Base-by-base conservation (phyloP, 768 basidiomycete genomes). In the Mycena belliarum region DNA sequence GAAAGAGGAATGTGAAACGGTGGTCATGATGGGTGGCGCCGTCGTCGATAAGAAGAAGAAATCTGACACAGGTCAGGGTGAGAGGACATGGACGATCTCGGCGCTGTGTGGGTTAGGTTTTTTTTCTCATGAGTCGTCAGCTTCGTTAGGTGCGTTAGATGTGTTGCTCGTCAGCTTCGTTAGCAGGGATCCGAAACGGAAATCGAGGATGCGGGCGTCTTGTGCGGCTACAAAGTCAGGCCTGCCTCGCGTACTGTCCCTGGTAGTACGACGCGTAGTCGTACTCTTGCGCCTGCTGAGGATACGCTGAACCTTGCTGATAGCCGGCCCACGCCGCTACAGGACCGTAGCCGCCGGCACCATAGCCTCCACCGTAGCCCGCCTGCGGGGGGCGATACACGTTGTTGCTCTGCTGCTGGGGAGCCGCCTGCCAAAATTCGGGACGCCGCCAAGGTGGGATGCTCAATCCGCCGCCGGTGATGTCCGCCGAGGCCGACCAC, bases 371-470 rank as follows among this genome's bases (percentile, higher is more conserved):
- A 29, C 77, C 74, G 61, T 87, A 87, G 24, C 79, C 78, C 18
- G 71, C 66, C 72, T 88, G 88, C 49, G 87, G 88, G 29, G 89
- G 88, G 54, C 89, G 83, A 74, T 83, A 88, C 18, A 59, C 60
- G 55, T 40, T 73, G 60, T 62, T 82, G 77, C n/a, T 15, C 55
- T 80, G 81, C 47, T 78, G 79, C 46, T 77, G 80, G 63, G 74
- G 66, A 38, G 79, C 76, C 56, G 86, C 83, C 63, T 87, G 84
- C 92, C 92, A 94, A 52, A 86, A 84, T 73, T 94, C 92, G 6
- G 92, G 93, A 60, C 91, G 89, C 67, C 92, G 89, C 92, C 92
- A 94, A 26, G 92, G 92, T 68, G 93, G 92, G 56, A 93, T 82
- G 67, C 88, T 91, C 48, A 88, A 85, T 54, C 91, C 89, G 64